These are phyloP conservation scores for Ceratocystis harringtonii DNA, from an alignment of 2,329 filamentous ascomycete genomes.

Conservation along the genomic window DNA sequence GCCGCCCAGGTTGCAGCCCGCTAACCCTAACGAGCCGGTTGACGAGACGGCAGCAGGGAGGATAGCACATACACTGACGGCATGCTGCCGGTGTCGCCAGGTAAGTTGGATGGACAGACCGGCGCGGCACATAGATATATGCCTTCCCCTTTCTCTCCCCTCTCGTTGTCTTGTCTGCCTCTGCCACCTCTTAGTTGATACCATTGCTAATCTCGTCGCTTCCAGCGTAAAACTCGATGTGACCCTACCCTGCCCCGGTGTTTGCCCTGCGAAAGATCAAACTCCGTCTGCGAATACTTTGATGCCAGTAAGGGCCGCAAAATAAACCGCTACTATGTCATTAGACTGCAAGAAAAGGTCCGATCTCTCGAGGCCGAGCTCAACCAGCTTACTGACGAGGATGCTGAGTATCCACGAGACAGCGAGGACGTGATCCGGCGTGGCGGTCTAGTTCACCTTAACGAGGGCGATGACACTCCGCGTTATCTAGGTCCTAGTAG, in stretches of 20 bases:
- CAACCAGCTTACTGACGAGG: conserved; percentile 61
- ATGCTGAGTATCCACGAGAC: conserved; percentile 52
- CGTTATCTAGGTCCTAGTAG: conserved; percentile 88
- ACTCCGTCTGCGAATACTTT: conserved; percentile 86
- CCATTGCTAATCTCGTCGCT: not conserved
- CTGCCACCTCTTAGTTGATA: not conserved
- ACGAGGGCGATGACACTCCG: conserved; percentile 69
- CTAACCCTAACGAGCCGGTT: conserved; percentile 16
- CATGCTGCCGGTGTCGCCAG: conserved; percentile 66
- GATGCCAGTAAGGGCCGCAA: conserved; percentile 75
- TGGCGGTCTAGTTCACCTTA: conserved; percentile 69
- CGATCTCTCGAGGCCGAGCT: conserved; percentile 70
- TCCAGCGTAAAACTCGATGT: conserved; percentile 84
- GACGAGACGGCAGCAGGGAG: conserved; percentile 31
- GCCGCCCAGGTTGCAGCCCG: conserved; percentile 15
- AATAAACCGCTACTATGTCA: conserved; percentile 82
- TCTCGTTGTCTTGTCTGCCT: too few relatives aligned
- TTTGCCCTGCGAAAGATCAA: conserved; percentile 80
- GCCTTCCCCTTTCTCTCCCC: too few relatives aligned
- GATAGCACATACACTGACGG: conserved; percentile 65
- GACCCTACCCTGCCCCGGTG: conserved; percentile 86
- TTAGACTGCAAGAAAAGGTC: conserved; percentile 78
- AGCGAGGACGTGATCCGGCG: conserved; percentile 76
- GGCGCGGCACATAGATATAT: too few relatives aligned
- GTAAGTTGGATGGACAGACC: conserved; percentile 28